Base-by-base conservation (phyloP, 2,329 filamentous ascomycete genomes). In the Pestalotiopsis sp. region DNA sequence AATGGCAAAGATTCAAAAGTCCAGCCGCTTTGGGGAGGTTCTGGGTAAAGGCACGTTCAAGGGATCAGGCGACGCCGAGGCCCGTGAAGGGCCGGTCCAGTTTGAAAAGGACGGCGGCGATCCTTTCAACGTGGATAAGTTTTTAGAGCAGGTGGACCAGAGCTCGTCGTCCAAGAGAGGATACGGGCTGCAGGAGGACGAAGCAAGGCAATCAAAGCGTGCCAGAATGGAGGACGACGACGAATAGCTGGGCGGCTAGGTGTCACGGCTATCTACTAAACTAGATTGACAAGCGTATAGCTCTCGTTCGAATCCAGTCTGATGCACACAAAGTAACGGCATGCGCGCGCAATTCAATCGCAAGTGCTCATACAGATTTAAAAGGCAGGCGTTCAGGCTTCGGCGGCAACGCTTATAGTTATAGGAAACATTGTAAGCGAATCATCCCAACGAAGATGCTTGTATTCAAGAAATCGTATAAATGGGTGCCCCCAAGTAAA, bases 41-140 rank as follows among this genome's bases (percentile, higher is more conserved):
- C 82, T 98, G 64, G 96, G 96, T 20, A 91, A 90, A 76, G 95
- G 96, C 71, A 97, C 94, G 2, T 98, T 98, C 82, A 95, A 94
- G 81, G 95, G 95, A 12, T 89, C 93, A 4, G 91, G 88, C 68
- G 91, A 97, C 73, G 92, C 91, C 66, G 95, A 97, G 86, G 90
- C 89, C 70, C 89, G 95, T 68, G 93, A 97, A 75, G 96, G 96
- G 4, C 96, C 96, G 0, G 96, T 99, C 36, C 93, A 97, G 80
- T 99, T 99, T 75, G 95, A 98, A 81, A 97, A 95, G 81, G 95
- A 98, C 66, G 87, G 82, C 1, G 82, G 82, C 31, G 95, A 98
- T 81, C 94, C 94, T 1, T 98, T 98, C 80, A 95, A 97, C 64
- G 96, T 98, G 73, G 94, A 97, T 78, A 93, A 93, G 76, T 97